Base-by-base conservation (phyloP, 116 monocot genomes). In the Posidonia oceanica region DNA sequence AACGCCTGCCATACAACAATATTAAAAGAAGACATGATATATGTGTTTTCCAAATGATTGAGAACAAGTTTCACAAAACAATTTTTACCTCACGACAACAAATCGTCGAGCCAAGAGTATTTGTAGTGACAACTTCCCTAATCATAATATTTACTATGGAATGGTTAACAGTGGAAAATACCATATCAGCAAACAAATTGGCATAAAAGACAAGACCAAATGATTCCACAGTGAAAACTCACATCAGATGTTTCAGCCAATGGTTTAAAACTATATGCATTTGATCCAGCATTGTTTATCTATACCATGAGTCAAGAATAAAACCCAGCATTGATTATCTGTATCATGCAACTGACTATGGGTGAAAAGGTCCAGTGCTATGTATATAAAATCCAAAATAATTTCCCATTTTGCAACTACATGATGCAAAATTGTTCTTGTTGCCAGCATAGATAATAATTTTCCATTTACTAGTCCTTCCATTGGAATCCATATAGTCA, bases 231-330 rank as follows among this genome's bases (percentile, higher is more conserved):
- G 4, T 68, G 51, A 22, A 69, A 70, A 79, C 84, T 82, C 80
- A 91, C 83, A 55, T 97, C 97, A 54, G 97, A 85, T 75, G 85
- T 87, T 78, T 91, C 89, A 59, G 85, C 78, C 80, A 97, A 71
- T 60, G 91, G 96, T 62, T 97, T 97, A 70, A 70, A 85, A 74
- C 87, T 91, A 69, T 97, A 97, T 69, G 97, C 97, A 87, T 97
- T 92, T 72, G 97, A 97, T 87, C 97, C 97, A 60, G 97, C 92
- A 84, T 97, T 97, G 55, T 97, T 97, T 60, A 97, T 91, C 92
- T 97, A 83, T 40, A 72, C 13, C 52, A 79, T 52, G 91, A 48
- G 36, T 69, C 68, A 52, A 23, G 17, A 55, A 69, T 29, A 29
- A 0, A 29, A 29, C 29, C 29, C 29, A 29, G 1, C 29, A 0